Evolutionary conservation across 768 basidiomycete species (phyloP).

Genomic region (Melanogaster broomeanus): DNA sequence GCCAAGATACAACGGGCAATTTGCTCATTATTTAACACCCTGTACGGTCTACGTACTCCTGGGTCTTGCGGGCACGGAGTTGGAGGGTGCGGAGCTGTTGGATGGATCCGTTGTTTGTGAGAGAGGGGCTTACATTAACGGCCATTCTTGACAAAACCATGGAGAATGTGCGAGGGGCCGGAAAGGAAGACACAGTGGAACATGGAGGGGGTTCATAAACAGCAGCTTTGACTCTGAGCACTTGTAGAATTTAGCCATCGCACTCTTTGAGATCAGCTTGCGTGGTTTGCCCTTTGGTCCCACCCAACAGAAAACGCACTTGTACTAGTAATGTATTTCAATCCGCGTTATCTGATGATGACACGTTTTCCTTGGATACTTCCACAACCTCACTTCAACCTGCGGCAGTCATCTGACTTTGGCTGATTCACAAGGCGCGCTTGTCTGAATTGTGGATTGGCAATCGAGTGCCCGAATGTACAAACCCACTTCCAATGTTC

Average conservation of each 20-base stretch:
- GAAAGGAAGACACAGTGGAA: slow-evolving; percentile 25
- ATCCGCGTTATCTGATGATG: too few species aligned
- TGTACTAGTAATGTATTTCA: too few species aligned
- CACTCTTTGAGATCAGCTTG: not conserved
- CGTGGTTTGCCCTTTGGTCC: too few species aligned
- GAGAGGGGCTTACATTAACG: slow-evolving; percentile 31
- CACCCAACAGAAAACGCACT: too few species aligned
- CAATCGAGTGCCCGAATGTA: too few species aligned
- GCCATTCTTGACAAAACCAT: slow-evolving; percentile 30
- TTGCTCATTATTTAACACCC: slow-evolving; percentile 34
- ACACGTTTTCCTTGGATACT: too few species aligned
- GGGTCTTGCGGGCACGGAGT: slow-evolving; percentile 29
- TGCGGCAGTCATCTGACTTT: too few species aligned
- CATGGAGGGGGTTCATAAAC: slow-evolving; percentile 26
- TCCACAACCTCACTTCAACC: too few species aligned
- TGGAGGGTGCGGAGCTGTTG: slow-evolving; percentile 32
- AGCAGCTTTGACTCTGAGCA: not conserved
- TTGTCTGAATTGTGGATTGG: too few species aligned
- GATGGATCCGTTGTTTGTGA: slow-evolving; percentile 40
- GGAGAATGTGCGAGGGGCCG: slow-evolving; percentile 44
- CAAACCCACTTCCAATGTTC: too few species aligned
- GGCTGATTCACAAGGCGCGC: too few species aligned
- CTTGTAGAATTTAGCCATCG: too few species aligned
- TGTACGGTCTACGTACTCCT: slow-evolving; percentile 29
- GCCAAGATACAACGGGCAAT: slow-evolving; percentile 34